Conservation (phyloP, 306 rosid genomes). For the Vigna angularis region DNA sequence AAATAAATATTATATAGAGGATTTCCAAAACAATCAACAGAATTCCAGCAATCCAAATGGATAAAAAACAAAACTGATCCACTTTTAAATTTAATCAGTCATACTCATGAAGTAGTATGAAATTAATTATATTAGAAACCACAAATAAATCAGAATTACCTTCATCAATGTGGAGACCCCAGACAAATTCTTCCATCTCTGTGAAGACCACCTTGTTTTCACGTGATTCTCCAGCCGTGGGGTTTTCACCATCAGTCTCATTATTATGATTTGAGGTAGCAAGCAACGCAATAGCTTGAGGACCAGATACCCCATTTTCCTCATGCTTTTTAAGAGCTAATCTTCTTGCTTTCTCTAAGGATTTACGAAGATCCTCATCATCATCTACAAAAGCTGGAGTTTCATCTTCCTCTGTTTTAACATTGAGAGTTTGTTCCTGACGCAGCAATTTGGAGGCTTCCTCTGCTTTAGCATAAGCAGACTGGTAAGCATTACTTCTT, state of each 20-base stretch:
- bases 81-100: slow-evolving; percentile 28
- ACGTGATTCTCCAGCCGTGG: slow-evolving; percentile 64
- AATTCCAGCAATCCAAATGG: slow-evolving; percentile 22
- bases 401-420: slow-evolving; percentile 70
- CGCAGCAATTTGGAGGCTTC: slow-evolving; percentile 86
- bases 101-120: slow-evolving; percentile 27
- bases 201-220: slow-evolving; percentile 91
- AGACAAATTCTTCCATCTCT: slow-evolving; percentile 98
- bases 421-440: slow-evolving; percentile 58
- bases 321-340: slow-evolving; percentile 77
- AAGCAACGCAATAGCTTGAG: slow-evolving; percentile 77
- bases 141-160: slow-evolving; percentile 54
- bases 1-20: slow-evolving; percentile 12
- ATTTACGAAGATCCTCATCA: slow-evolving; percentile 85
- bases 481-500: slow-evolving; percentile 81
- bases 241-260: slow-evolving; percentile 61
- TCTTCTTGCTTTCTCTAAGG: slow-evolving; percentile 83
- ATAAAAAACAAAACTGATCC: background rate
- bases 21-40: slow-evolving; percentile 29
- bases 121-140: background rate
- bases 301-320: slow-evolving; percentile 67
- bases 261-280: slow-evolving; percentile 61
- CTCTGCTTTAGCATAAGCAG: slow-evolving; percentile 90
- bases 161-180: slow-evolving; percentile 96
- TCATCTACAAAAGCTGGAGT: slow-evolving; percentile 69